Evolutionary conservation across 75 land plant genomes (phyloP), one percentile per base, ranked within the genome.

Genomic region (Larix kaempferi): DNA sequence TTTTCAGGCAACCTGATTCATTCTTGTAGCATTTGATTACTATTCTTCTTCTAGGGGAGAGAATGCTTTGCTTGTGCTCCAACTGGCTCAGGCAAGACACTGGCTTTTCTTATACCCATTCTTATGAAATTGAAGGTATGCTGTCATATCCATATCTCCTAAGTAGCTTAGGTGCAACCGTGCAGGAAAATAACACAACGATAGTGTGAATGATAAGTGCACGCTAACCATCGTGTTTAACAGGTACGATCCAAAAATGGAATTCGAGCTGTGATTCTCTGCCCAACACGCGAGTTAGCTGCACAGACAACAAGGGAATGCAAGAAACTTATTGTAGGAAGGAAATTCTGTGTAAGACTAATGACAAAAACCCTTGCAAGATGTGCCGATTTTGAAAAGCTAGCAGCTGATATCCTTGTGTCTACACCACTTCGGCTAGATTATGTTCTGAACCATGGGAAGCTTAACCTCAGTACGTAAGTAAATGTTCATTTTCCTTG

Each of bases 11-110:
- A 25, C 8, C 17, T 57, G 58, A 6, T 13, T 52, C 64, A 57
- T 61, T 62, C 17, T 55, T 14, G 56, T 69, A 17, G 72, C 35
- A 23, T 37, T 22, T 80, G 8, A 25, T 66, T 74, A 26, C 16
- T 56, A 54, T 73, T 74, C 26, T 56, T 74, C 56, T 60, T 56
- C 13, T 78, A 93, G 98, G 89, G 86, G 37, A 81, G 94, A n/a
- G 98, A 98, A 75, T 98, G 98, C 81, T 95, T 98, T 88, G 99
- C 95, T 33, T 93, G 95, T 87, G 99, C 99, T 69, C 99, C 98
- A 58, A 98, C 98, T 76, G 99, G 99, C 44, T 98, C 98, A 71
- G 99, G 98, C 3, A 98, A 98, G 85, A 94, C 99, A 15, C 85
- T 98, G 77, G 95, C 94, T 6, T 98, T 98, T 84, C 74, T 93